Conservation (phyloP, 169 alveolate genomes). For the Plasmodium ovale region DNA sequence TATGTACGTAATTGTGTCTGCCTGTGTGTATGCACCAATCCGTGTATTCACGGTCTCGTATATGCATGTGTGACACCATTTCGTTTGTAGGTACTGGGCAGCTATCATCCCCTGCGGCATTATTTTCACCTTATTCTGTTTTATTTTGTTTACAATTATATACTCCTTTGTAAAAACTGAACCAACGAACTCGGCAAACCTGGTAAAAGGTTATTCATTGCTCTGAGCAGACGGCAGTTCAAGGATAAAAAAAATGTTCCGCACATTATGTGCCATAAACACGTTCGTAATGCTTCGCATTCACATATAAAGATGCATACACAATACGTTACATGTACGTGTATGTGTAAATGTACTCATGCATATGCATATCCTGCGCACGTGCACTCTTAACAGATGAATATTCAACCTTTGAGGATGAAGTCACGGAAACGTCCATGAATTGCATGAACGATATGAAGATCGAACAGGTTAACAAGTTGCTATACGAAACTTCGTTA, state of each 20-base stretch:
- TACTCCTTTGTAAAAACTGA: conserved; percentile 57
- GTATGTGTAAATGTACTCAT: not conserved
- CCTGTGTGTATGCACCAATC: not conserved
- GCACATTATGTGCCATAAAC: no score
- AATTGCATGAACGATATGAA: conserved; percentile 32
- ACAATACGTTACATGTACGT: no score
- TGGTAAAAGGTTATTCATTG: conserved; percentile 32
- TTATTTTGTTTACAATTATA: conserved; percentile 42
- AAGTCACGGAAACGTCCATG: conserved; percentile 13
- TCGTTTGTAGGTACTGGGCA: conserved; percentile 64
- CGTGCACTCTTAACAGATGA: conserved; percentile 3
- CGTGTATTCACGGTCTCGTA: not conserved
- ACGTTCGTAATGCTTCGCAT: not conserved
- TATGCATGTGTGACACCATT: not conserved
- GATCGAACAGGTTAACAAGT: conserved; percentile 46
- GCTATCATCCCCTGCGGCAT: conserved; percentile 53
- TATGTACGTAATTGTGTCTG: not conserved
- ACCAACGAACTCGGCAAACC: conserved; percentile 37
- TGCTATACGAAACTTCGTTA: conserved; percentile 41
- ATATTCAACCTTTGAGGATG: conserved; percentile 19
- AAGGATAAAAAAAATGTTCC: not conserved
- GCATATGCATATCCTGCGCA: not conserved
- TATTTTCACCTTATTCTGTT: conserved; percentile 27
- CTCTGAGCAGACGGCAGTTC: not conserved
- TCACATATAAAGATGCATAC: no score